Percentiles rank a stretch among this genome's conserved stretches.
Conservation (phyloP, 2,329 filamentous ascomycete species). For the Cladosporium velox region DNA sequence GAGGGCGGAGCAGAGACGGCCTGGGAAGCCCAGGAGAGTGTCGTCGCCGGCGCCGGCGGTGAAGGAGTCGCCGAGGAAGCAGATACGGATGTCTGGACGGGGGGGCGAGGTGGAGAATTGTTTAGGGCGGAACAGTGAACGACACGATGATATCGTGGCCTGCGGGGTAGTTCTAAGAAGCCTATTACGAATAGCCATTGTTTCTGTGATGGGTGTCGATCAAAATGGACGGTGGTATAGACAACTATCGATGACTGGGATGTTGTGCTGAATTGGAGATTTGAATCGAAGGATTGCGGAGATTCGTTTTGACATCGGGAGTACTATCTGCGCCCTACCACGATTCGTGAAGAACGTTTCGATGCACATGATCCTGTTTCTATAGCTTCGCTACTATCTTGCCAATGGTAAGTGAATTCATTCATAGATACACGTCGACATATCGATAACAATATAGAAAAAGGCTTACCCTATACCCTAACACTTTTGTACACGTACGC, state of each 20-base stretch:
- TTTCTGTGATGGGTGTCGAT: neutral
- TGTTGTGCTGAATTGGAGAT: too few species aligned
- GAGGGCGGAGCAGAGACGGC: neutral
- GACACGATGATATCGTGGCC: neutral
- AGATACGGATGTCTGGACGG: conserved; percentile 34
- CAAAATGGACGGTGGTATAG: too few species aligned
- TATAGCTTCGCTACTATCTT: neutral
- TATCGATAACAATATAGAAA: too few species aligned
- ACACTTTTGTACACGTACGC: neutral
- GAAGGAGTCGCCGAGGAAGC: conserved; percentile 37
- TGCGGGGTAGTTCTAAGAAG: too few species aligned
- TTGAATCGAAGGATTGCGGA: too few species aligned
- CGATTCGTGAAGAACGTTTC: too few species aligned
- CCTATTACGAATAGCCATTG: too few species aligned
- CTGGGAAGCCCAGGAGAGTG: neutral
- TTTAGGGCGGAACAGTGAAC: neutral
- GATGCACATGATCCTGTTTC: too few species aligned
- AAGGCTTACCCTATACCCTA: neutral
- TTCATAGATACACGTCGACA: too few species aligned
- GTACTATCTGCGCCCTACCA: too few species aligned
- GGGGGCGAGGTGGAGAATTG: neutral
- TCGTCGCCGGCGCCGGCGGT: neutral
- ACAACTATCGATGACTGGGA: too few species aligned
- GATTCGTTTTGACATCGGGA: too few species aligned
- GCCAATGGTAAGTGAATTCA: neutral